These are phyloP conservation scores for Sporormia fimetaria DNA, from an alignment of 495 filamentous ascomycete genomes.

Conservation along the genomic window DNA sequence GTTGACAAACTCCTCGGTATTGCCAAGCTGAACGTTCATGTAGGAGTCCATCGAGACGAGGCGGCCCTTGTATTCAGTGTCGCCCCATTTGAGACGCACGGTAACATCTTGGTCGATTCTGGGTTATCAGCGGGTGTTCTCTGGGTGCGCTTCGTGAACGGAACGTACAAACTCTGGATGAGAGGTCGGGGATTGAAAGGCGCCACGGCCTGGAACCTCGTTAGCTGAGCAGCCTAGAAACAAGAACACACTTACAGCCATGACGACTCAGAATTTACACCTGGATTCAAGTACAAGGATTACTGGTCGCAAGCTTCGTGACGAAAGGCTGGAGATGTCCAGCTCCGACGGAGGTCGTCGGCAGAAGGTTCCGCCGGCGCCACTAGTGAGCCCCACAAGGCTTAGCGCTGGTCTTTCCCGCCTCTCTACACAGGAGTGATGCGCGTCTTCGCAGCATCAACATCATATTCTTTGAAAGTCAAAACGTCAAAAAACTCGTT, in stretches of 20 bases:
- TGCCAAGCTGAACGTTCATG: slow-evolving; percentile 91
- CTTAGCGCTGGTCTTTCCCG: too few species aligned
- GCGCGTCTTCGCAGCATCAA: too few species aligned
- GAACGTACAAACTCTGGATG: slow-evolving; percentile 70
- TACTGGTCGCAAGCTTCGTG: too few species aligned
- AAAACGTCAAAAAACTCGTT: too few species aligned
- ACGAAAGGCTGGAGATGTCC: too few species aligned
- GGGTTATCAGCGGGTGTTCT: not conserved
- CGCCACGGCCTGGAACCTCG: slow-evolving; percentile 44
- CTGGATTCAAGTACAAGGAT: too few species aligned
- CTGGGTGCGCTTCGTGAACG: slow-evolving; percentile 3
- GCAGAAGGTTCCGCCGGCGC: too few species aligned
- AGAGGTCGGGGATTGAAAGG: slow-evolving; percentile 85
- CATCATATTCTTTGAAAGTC: too few species aligned
- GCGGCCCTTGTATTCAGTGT: slow-evolving; percentile 89
- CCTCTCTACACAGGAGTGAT: too few species aligned
- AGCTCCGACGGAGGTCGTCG: too few species aligned
- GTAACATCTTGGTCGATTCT: slow-evolving; percentile 70
- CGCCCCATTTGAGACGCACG: slow-evolving; percentile 92
- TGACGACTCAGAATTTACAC: too few species aligned
- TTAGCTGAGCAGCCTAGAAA: slow-evolving; percentile 1
- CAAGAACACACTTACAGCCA: slow-evolving; percentile 4
- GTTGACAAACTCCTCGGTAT: slow-evolving; percentile 85
- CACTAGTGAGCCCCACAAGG: too few species aligned
- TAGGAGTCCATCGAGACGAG: slow-evolving; percentile 92